Base-by-base conservation (phyloP, 2,329 filamentous ascomycete species). In the Pseudocercospora vitis region DNA sequence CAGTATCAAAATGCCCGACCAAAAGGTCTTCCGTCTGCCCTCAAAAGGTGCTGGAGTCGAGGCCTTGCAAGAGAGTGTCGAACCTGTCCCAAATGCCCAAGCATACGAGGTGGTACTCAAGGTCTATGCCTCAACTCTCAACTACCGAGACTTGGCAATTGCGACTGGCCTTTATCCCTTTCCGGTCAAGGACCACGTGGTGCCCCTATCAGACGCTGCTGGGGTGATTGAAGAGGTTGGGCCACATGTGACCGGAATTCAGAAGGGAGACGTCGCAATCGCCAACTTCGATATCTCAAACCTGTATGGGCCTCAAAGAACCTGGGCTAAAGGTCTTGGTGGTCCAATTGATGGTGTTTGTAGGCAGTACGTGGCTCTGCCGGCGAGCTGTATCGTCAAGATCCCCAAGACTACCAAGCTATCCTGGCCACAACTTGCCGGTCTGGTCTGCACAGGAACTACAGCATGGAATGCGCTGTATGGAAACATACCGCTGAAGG, bases 191-290 rank as follows among this genome's bases (percentile, higher is more conserved):
- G 61, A 63, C 28, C 49, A 59, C 24, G 62, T 86, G 9, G 80
- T 87, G 1, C 83, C 84, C 1, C 84, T 82, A 68, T 86, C 83
- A 21, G 86, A 89, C 68, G 86, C 85, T 77, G 85, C 83, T 69
- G 86, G 85, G 33, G 74, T 76, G 7, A 74, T 88, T 45, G 71
- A 80, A 3, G 68, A 75, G 11, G 62, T 79, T 19, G 80, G 80
- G 31, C 63, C 74, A 5, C 50, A 48, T 21, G 59, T 62, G 7
- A 14, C 32, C 2, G 49, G 47, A 6, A 26, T 59, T 24, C 28
- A 76, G 48, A 70, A 73, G 11, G 84, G 84, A 54, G 81, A 86
- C 52, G 79, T 82, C n/a, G 85, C 88, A 35, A 75, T 86, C 39
- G 79, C 79, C 19, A 57, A 53, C 37, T 62, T 63, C 26, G 59